These are phyloP conservation scores for Pythium brachiatum DNA, from an alignment of 352 stramenopile species.

Conservation along the genomic window DNA sequence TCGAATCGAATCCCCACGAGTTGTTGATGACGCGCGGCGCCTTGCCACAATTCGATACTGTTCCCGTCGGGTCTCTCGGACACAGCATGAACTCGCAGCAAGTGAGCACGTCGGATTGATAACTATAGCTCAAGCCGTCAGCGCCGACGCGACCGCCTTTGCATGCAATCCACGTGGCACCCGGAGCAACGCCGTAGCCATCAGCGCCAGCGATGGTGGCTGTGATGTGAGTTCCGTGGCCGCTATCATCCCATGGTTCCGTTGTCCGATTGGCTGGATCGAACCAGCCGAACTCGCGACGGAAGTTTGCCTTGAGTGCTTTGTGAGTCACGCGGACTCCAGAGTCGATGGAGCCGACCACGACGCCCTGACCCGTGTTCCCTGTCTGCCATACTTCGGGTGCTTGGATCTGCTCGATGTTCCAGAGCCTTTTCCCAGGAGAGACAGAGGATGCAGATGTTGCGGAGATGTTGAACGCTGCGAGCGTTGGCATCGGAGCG, in stretches of 20 bases:
- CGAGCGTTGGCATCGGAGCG: slow-evolving; percentile 1
- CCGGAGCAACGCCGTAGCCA: slow-evolving; percentile 19
- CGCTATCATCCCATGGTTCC: slow-evolving; percentile 23
- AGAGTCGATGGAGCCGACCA: slow-evolving; percentile 32
- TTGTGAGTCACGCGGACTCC: slow-evolving; percentile 29
- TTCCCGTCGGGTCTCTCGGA: slow-evolving; percentile 17
- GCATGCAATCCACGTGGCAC: slow-evolving; percentile 16
- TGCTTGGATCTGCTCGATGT: too few relatives aligned
- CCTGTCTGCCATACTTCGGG: slow-evolving; percentile 25
- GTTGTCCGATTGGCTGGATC: slow-evolving; percentile 22
- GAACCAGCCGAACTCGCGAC: slow-evolving; percentile 21
- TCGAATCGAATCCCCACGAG: too few relatives aligned
- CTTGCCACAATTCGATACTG: slow-evolving; percentile 11
- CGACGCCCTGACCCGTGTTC: slow-evolving; percentile 24
- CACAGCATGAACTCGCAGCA: slow-evolving; percentile 35
- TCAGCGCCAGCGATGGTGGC: slow-evolving; percentile 17
- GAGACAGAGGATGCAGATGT: neutral
- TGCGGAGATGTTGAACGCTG: neutral
- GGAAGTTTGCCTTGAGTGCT: slow-evolving; percentile 13
- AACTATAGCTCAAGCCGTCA: too few relatives aligned
- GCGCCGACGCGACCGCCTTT: too few relatives aligned
- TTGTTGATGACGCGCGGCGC: slow-evolving; percentile 27
- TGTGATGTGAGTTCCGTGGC: slow-evolving; percentile 26
- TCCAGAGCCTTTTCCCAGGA: neutral
- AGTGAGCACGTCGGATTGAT: slow-evolving; percentile 18